These are phyloP conservation scores for Dendrobium huoshanense DNA, from an alignment of 106 monocot species.

Conservation along the genomic window DNA sequence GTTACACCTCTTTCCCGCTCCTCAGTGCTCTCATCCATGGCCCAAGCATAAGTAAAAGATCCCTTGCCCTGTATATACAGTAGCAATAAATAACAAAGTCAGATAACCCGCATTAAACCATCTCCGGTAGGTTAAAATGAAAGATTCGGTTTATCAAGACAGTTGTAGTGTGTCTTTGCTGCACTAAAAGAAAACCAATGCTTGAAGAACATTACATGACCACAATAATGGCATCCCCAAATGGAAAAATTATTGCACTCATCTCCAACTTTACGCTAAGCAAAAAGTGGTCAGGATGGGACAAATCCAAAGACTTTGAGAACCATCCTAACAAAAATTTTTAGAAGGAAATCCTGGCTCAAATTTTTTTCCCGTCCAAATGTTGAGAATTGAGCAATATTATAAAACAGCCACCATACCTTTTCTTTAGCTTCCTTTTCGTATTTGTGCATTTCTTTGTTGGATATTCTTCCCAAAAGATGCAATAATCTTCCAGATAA, in stretches of 20 bases:
- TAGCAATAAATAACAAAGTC: neutral
- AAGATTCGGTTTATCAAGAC: conserved; percentile 1
- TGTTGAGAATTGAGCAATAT: neutral
- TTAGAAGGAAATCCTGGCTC: neutral
- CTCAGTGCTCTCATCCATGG: conserved; percentile 89
- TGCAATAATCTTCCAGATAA: conserved; percentile 82
- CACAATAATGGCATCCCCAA: neutral
- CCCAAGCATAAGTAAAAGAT: conserved; percentile 98
- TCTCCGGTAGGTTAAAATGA: neutral
- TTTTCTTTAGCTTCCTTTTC: conserved; percentile 89
- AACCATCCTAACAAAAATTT: neutral
- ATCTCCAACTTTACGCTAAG: neutral
- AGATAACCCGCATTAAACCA: neutral
- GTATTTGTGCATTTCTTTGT: conserved; percentile 90
- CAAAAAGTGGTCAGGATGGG: no score
- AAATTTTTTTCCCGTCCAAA: neutral
- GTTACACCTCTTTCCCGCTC: conserved; percentile 96
- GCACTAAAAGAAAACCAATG: neutral
- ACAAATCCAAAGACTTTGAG: neutral
- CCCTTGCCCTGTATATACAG: conserved; percentile 73
- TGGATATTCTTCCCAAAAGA: conserved; percentile 69
- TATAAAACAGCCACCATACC: conserved; percentile 27
- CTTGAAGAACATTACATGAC: neutral
- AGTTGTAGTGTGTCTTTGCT: neutral
- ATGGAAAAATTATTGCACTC: no score